Conservation (phyloP, 805 yeast species). For the Metschnikowia baotianmanensis region DNA sequence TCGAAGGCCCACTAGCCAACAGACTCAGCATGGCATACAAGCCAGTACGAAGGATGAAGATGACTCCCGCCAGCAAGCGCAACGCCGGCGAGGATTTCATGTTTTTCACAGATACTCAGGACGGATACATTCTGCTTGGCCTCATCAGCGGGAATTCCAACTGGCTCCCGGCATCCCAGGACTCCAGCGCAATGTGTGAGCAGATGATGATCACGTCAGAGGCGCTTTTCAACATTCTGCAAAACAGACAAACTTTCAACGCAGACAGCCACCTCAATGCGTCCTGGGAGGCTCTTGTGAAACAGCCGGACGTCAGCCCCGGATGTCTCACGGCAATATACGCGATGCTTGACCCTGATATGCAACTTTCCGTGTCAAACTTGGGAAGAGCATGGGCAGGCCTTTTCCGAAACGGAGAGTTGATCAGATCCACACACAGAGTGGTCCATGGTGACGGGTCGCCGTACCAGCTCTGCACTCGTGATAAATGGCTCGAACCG, state of each 20-base stretch:
- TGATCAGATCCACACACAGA: neutral
- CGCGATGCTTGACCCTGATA: neutral
- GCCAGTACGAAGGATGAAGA: neutral
- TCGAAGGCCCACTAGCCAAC: neutral
- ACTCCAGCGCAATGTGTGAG: neutral
- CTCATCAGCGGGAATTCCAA: constrained; percentile 1
- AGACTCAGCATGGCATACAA: constrained; percentile 1
- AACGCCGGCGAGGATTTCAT: neutral
- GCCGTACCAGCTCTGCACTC: constrained; percentile 3
- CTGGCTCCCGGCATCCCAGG: constrained; percentile 1
- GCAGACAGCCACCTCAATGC: neutral
- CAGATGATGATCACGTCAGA: neutral
- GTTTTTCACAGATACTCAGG: neutral
- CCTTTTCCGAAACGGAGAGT: neutral
- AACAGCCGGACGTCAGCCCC: neutral
- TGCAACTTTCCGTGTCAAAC: constrained; percentile 1
- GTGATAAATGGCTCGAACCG: neutral
- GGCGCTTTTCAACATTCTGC: neutral
- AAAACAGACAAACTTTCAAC: neutral
- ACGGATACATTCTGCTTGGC: neutral
- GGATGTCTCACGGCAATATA: constrained; percentile 5
- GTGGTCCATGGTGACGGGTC: constrained; percentile 1
- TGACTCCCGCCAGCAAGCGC: neutral
- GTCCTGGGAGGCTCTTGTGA: neutral
- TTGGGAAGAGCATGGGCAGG: constrained; percentile 6